These are phyloP conservation scores for Scalesia atractyloides DNA, from an alignment of 129 eudicot genomes.

Conservation along the genomic window DNA sequence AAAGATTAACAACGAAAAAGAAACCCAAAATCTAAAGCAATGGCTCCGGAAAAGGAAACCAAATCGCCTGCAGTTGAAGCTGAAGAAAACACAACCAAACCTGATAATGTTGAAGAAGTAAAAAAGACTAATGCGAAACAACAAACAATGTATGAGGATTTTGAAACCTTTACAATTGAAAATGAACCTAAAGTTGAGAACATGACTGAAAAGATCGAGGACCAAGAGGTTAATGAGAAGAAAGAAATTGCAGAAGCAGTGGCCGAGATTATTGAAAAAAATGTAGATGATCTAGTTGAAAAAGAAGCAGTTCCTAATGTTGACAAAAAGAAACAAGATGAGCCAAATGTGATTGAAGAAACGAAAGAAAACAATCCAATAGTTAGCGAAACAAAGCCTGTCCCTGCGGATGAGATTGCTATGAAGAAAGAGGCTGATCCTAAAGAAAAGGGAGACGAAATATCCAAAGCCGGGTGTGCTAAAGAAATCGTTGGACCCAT, in stretches of 20 bases:
- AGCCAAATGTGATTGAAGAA: neutral
- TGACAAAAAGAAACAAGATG: conserved; percentile 26
- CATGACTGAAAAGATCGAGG: neutral
- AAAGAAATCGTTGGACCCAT: conserved; percentile 25
- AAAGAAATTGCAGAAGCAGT: conserved; percentile 20
- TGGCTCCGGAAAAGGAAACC: conserved; percentile 26
- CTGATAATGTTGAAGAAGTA: neutral
- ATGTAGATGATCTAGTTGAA: conserved; percentile 15
- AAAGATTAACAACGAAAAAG: conserved; percentile 16
- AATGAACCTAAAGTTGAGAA: conserved; percentile 21
- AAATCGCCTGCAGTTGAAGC: conserved; percentile 27
- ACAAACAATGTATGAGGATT: conserved; percentile 16
- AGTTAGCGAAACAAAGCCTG: neutral
- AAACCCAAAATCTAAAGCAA: conserved; percentile 18
- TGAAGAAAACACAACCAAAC: conserved; percentile 25
- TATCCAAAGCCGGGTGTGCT: conserved; percentile 16
- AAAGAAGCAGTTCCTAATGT: neutral
- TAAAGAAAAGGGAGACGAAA: conserved; percentile 19
- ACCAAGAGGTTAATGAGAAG: conserved; percentile 12
- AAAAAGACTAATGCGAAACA: too few relatives aligned
- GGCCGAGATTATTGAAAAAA: conserved; percentile 22
- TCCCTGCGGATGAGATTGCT: conserved; percentile 32
- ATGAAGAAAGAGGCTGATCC: conserved; percentile 8
- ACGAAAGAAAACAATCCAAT: conserved; percentile 10
- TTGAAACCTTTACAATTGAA: neutral